Conservation (phyloP, 208 protist species). For the Balamuthia mandrillaris region DNA sequence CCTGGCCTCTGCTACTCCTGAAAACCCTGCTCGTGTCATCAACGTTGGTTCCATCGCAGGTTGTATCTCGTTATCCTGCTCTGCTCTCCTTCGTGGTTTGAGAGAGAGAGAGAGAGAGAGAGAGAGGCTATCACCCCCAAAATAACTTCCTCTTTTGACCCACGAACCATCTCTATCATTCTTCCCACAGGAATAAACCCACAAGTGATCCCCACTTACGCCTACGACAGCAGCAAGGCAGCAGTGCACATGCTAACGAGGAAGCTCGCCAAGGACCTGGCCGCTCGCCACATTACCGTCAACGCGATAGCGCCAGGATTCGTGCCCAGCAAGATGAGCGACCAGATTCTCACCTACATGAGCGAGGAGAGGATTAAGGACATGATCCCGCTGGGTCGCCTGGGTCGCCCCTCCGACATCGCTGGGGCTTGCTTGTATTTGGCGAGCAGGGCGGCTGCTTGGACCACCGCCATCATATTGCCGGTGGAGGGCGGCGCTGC, state of each 20-base stretch:
- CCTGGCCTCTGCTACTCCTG: neutral
- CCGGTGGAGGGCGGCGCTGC: constrained; percentile 50
- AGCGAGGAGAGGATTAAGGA: neutral
- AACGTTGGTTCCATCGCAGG: constrained; percentile 55
- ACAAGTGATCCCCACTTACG: too few relatives aligned
- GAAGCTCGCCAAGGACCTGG: constrained; percentile 35
- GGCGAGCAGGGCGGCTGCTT: neutral
- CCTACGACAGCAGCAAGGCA: constrained; percentile 29
- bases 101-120: too few relatives aligned
- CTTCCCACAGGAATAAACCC: too few relatives aligned
- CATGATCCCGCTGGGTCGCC: neutral
- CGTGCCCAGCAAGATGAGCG: constrained; percentile 41
- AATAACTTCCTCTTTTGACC: too few relatives aligned
- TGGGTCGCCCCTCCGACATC: neutral
- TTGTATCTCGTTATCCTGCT: too few relatives aligned
- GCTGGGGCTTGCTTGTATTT: constrained; percentile 9
- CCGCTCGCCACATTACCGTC: constrained; percentile 41
- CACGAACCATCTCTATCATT: too few relatives aligned
- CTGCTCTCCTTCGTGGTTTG: too few relatives aligned
- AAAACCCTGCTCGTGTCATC: constrained; percentile 34
- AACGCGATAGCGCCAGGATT: constrained; percentile 49
- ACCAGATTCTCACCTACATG: neutral
- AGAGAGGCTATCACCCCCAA: too few relatives aligned
- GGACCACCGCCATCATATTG: constrained; percentile 36
- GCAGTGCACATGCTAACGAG: constrained; percentile 40